Evolutionary conservation across 2,329 filamentous ascomycete genomes (phyloP).

Genomic region (Pseudofabraea citricarpa): DNA sequence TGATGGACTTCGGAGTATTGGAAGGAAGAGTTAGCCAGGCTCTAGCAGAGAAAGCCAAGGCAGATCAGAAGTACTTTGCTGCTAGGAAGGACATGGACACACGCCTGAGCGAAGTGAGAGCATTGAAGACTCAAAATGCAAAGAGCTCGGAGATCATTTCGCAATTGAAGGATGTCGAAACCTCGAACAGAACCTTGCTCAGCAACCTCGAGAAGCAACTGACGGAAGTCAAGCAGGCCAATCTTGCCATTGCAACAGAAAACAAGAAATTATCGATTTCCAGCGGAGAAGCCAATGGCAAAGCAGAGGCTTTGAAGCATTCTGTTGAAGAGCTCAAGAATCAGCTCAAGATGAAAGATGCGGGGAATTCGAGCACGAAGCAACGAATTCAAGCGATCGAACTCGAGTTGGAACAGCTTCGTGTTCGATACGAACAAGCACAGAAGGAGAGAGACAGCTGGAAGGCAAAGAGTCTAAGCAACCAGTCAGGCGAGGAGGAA

Average conservation of each 20-base stretch:
- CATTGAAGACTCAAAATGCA: slow-evolving; percentile 74
- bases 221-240: slow-evolving; percentile 73
- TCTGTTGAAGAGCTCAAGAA: slow-evolving; percentile 75
- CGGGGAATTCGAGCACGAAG: slow-evolving; percentile 43
- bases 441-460: slow-evolving; percentile 81
- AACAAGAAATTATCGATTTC: slow-evolving; percentile 72
- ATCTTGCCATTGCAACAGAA: slow-evolving; percentile 65
- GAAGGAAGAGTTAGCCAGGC: slow-evolving; percentile 75
- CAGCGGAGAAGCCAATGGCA: slow-evolving; percentile 63
- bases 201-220: slow-evolving; percentile 89
- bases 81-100: slow-evolving; percentile 92
- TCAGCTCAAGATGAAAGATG: slow-evolving; percentile 71
- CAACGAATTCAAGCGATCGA: slow-evolving; percentile 60
- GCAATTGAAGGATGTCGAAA: slow-evolving; percentile 86
- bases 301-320: slow-evolving; percentile 65
- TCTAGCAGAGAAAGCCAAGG: slow-evolving; percentile 87
- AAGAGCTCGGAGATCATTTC: slow-evolving; percentile 93
- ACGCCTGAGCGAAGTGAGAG: slow-evolving; percentile 72
- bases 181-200: slow-evolving; percentile 68
- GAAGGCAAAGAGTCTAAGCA: slow-evolving; percentile 77
- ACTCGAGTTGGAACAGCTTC: slow-evolving; percentile 74
- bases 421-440: slow-evolving; percentile 69
- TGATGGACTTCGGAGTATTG: slow-evolving; percentile 67
- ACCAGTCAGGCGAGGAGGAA: slow-evolving; percentile 77
- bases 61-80: slow-evolving; percentile 96